phyloP scores from a whole-genome alignment of 1,284 basidiomycete species.

The Moniliella sp. region DNA sequence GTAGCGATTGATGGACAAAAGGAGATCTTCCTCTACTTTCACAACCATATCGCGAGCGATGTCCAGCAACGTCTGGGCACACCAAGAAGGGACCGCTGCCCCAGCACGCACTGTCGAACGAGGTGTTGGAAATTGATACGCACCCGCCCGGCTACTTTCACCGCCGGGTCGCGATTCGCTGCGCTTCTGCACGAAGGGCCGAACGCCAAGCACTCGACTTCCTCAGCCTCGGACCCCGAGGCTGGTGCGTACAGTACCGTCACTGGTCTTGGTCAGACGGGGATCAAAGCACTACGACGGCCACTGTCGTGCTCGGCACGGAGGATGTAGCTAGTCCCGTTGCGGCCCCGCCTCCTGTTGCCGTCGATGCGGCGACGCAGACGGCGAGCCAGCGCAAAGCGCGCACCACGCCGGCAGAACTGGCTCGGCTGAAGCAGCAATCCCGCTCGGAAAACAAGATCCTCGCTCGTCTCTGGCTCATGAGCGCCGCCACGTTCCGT shows the following conservation, averaged over 20 bases:
- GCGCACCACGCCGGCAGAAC: not conserved
- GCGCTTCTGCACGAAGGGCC: too few relatives aligned
- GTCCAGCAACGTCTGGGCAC: constrained; percentile 1
- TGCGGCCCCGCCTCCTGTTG: not conserved
- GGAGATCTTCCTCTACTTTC: constrained; percentile 62
- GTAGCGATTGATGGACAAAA: constrained; percentile 61
- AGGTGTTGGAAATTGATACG: not conserved
- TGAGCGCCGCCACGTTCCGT: constrained; percentile 78
- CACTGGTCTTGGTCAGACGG: not conserved
- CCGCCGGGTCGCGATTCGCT: not conserved
- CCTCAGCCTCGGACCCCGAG: not conserved
- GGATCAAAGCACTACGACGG: not conserved
- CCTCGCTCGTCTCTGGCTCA: constrained; percentile 75
- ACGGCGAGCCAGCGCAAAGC: too few relatives aligned
- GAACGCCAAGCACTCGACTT: too few relatives aligned
- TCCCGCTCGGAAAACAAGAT: constrained; percentile 9
- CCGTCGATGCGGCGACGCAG: not conserved
- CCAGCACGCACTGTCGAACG: not conserved
- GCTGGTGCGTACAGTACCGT: not conserved
- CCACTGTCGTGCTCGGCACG: not conserved
- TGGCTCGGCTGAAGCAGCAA: constrained; percentile 1
- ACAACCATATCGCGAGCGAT: constrained; percentile 9
- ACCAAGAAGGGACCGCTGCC: not conserved
- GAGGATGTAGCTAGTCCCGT: not conserved
- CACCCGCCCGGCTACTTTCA: not conserved